Percentiles rank a stretch among this genome's conserved stretches.
These are phyloP conservation scores for Blastobotrys malaysiensis DNA, from an alignment of 1,139 yeast species.

Conservation along the genomic window DNA sequence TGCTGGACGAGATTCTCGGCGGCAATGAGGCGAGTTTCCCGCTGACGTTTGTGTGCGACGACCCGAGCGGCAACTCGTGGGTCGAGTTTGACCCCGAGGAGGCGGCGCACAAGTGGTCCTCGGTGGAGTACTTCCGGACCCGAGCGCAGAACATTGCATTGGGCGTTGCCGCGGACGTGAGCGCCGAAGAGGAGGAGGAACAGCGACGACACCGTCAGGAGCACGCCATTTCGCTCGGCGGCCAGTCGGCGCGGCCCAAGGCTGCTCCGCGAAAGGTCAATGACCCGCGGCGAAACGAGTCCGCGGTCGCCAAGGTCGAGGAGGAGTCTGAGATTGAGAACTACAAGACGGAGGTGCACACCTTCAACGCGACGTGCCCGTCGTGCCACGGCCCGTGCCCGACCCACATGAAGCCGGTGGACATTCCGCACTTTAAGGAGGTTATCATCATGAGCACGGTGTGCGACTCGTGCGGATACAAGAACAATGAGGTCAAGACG, in stretches of 20 bases:
- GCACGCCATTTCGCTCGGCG: constrained; percentile 13
- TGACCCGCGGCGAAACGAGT: constrained; percentile 18
- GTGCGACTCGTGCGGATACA: constrained; percentile 91
- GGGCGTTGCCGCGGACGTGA: constrained; percentile 47
- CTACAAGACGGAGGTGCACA: constrained; percentile 81
- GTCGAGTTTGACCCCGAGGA: constrained; percentile 86
- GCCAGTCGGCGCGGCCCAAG: constrained; percentile 21
- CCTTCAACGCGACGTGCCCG: constrained; percentile 89
- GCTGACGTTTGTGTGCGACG: constrained; percentile 74
- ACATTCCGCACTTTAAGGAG: constrained; percentile 96
- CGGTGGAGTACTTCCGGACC: constrained; percentile 74
- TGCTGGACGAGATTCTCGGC: constrained; percentile 51
- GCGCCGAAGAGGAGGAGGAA: background rate
- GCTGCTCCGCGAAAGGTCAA: constrained; percentile 18
- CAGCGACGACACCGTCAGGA: background rate
- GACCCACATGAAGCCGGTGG: constrained; percentile 94
- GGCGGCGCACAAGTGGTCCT: constrained; percentile 86
- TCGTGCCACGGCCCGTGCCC: constrained; percentile 71
- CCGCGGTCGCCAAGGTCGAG: constrained; percentile 29
- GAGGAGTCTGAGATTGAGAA: constrained; percentile 67
- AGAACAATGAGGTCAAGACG: constrained; percentile 95
- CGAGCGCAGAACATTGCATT: constrained; percentile 83
- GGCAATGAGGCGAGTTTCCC: constrained; percentile 71
- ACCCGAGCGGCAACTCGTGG: constrained; percentile 98
- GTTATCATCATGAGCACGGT: constrained; percentile 94